phyloP scores from a whole-genome alignment of 2,329 filamentous ascomycete species.

The Aspergillus piperis region DNA sequence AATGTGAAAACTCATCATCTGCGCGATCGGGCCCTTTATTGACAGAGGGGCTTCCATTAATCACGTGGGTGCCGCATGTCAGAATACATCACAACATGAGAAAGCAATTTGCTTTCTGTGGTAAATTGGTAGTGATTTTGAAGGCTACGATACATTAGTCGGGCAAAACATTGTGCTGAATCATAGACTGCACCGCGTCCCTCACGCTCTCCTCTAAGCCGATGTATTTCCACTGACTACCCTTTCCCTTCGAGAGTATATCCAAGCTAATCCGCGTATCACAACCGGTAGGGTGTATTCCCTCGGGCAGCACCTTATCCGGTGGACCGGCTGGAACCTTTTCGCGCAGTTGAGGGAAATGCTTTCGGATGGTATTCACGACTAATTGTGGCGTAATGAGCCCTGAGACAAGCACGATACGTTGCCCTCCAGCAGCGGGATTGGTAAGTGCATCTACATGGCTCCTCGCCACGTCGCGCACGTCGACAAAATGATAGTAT shows the following conservation, averaged over 20 bases:
- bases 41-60: too few relatives aligned
- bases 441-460: conserved; percentile 15
- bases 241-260: conserved; percentile 17
- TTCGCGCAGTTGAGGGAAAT: conserved; percentile 55
- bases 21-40: too few relatives aligned
- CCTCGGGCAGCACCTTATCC: conserved; percentile 20
- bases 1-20: too few relatives aligned
- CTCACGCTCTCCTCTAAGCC: conserved; percentile 28
- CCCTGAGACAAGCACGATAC: conserved; percentile 55
- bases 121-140: too few relatives aligned
- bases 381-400: conserved; percentile 52
- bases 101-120: neutral
- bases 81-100: too few relatives aligned
- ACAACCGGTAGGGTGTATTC: conserved; percentile 25
- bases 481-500: conserved; percentile 21
- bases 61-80: too few relatives aligned
- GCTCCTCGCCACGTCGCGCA: conserved; percentile 15
- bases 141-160: conserved; percentile 1
- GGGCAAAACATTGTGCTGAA: neutral
- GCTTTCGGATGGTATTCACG: conserved; percentile 46
- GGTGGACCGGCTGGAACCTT: conserved; percentile 49
- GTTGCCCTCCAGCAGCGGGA: conserved; percentile 20
- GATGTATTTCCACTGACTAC: conserved; percentile 26
- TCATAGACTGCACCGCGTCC: conserved; percentile 28
- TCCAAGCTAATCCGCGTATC: conserved; percentile 19